Evolutionary conservation across 108 stramenopile species (phyloP).

Genomic region (Parmales sp.): DNA sequence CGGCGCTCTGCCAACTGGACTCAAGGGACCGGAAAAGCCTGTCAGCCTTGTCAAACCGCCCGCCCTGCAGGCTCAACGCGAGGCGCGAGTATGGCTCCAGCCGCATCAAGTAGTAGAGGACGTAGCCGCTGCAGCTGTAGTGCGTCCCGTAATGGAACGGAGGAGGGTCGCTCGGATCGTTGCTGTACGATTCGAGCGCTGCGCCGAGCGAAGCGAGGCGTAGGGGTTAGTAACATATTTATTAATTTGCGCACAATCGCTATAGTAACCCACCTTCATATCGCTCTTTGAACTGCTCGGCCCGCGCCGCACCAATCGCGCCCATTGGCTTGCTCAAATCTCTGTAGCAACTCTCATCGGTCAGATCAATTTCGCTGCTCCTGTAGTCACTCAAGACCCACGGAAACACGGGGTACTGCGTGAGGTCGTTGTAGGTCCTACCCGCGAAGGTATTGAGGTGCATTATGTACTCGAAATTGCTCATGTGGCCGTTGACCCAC

Average conservation of each 20-base stretch:
- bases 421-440: constrained; percentile 86
- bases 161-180: constrained; percentile 68
- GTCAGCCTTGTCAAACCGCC: constrained; percentile 93
- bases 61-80: constrained; percentile 84
- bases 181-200: constrained; percentile 57
- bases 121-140: constrained; percentile 91
- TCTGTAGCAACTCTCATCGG: constrained; percentile 74
- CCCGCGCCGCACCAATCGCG: constrained; percentile 63
- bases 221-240: no score
- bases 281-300: constrained; percentile 78
- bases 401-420: constrained; percentile 97
- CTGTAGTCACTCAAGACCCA: constrained; percentile 96
- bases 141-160: constrained; percentile 97
- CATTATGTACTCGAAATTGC: constrained; percentile 97
- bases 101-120: constrained; percentile 89
- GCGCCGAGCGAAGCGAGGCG: no score
- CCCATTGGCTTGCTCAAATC: constrained; percentile 95
- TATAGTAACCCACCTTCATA: no score
- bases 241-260: no score
- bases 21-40: constrained; percentile 86
- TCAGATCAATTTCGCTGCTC: constrained; percentile 80
- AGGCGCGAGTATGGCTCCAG: constrained; percentile 85
- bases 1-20: constrained; percentile 71
- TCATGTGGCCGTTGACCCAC: constrained; percentile 78
- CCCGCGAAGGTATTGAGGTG: constrained; percentile 93